Evolutionary conservation across 306 rosid species (phyloP), one percentile per base, ranked within the genome.

Genomic region (Vigna reflexopilosa): DNA sequence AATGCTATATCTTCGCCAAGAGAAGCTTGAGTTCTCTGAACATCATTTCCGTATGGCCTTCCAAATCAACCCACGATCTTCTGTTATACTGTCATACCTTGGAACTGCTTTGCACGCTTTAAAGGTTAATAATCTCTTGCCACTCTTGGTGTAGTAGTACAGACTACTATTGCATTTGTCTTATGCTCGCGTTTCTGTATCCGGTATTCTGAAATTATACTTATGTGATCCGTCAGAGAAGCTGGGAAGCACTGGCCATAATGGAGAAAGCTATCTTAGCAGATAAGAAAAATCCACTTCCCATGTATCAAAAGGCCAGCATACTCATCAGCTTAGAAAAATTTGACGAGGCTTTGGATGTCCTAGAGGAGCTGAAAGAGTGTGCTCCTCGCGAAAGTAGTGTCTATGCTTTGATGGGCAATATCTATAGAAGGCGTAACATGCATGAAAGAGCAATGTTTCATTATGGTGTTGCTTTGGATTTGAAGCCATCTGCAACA

Each of bases 261-360:
- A 88, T 96, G 99, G 99, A 93, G 87, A 90, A 77, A 67, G 99
- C 99, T 67, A 90, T 96, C 67, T 73, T 81, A 77, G 97, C 97
- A 13, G 99, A 96, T 84, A 88, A 83, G 88, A 93, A 91, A 88
- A 96, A 92, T 75, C 97, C 98, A 64, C 91, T 96, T 80, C 98
- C 99, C 34, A 93, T 90, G 94, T 96, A 93, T 84, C 98, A 96
- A 58, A 96, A 96, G 87, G 99, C 99, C 73, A 93, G 77, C 78
- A 96, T 96, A 73, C 88, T 96, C 42, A 75, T 90, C 79, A 84
- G 88, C 83, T 77, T 93, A 80, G 93, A 89, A 78, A 83, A 72
- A 14, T 93, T 88, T 73, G 97, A 90, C 9, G 90, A 93, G 80
- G 99, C 99, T 48, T 76, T 96, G 82, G 93, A 87, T 61, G 94